These are phyloP conservation scores for Ogataea nitratoaversa DNA, from an alignment of 805 yeast genomes.

Conservation along the genomic window DNA sequence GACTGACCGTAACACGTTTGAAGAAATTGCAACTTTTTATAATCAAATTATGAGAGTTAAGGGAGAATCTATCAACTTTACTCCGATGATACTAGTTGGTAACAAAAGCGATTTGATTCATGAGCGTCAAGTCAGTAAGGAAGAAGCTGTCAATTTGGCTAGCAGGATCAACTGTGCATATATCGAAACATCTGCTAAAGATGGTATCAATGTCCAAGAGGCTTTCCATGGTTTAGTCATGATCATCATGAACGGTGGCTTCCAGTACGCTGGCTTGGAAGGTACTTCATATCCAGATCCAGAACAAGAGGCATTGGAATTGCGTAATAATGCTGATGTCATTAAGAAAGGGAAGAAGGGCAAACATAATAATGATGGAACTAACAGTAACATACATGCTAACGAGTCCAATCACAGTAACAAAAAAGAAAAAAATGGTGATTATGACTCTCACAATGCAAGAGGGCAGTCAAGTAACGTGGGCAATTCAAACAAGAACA, in stretches of 20 bases:
- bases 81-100: slow-evolving; percentile 77
- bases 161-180: slow-evolving; percentile 65
- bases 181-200: slow-evolving; percentile 91
- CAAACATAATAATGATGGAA: background rate
- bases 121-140: slow-evolving; percentile 59
- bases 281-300: slow-evolving; percentile 27
- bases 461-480: background rate
- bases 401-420: background rate
- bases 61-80: slow-evolving; percentile 49
- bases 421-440: background rate
- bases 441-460: slow-evolving; percentile 1
- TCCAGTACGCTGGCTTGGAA: slow-evolving; percentile 22
- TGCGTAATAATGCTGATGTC: slow-evolving; percentile 12
- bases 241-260: slow-evolving; percentile 26
- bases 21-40: slow-evolving; percentile 73
- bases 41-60: slow-evolving; percentile 41
- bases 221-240: slow-evolving; percentile 34
- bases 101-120: slow-evolving; percentile 65
- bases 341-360: slow-evolving; percentile 9
- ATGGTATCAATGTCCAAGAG: slow-evolving; percentile 68
- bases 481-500: background rate
- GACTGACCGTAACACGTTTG: slow-evolving; percentile 79
- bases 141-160: slow-evolving; percentile 62
- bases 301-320: slow-evolving; percentile 17
- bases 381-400: background rate